A percentile compares a stretch with the other conserved stretches of the same genome.
phyloP scores from a whole-genome alignment of 495 filamentous ascomycete genomes.

The Penicillium waksmanii region DNA sequence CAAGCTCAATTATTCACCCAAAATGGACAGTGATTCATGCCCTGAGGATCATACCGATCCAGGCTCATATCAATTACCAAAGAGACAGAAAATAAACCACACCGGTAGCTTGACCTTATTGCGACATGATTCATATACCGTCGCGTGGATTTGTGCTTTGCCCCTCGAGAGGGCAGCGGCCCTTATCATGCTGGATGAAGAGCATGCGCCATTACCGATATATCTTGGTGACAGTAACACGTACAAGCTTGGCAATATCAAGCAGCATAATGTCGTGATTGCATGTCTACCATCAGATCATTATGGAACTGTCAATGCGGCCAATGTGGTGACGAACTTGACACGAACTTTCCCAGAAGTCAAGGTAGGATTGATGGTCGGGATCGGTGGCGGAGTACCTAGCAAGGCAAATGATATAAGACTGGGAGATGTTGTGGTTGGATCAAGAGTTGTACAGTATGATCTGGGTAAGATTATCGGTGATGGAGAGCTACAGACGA shows the following conservation, averaged over 20 bases:
- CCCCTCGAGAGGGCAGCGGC: constrained; percentile 40
- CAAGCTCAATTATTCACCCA: too few relatives aligned
- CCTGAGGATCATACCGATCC: too few relatives aligned
- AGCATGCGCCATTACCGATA: constrained; percentile 23
- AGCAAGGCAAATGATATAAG: constrained; percentile 24
- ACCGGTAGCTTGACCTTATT: neutral
- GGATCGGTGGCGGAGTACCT: constrained; percentile 36
- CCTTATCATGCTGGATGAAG: constrained; percentile 34
- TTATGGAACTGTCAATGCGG: constrained; percentile 28
- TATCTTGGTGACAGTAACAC: constrained; percentile 30
- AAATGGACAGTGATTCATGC: too few relatives aligned
- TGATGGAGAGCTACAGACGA: constrained; percentile 20
- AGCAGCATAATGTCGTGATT: constrained; percentile 49
- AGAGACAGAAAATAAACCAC: too few relatives aligned
- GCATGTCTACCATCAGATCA: constrained; percentile 40
- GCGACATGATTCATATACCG: constrained; percentile 31
- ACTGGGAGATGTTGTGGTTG: constrained; percentile 39
- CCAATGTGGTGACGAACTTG: constrained; percentile 26
- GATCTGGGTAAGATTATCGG: constrained; percentile 42
- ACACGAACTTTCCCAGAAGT: constrained; percentile 29
- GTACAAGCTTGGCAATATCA: constrained; percentile 37
- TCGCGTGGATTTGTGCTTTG: constrained; percentile 44
- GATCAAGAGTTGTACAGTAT: constrained; percentile 46
- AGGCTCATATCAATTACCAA: too few relatives aligned
- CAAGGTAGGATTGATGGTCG: constrained; percentile 37